Evolutionary conservation across 805 yeast species (phyloP), one percentile per base, ranked within the genome.

Genomic region (Tetrapisispora iriomotensis): DNA sequence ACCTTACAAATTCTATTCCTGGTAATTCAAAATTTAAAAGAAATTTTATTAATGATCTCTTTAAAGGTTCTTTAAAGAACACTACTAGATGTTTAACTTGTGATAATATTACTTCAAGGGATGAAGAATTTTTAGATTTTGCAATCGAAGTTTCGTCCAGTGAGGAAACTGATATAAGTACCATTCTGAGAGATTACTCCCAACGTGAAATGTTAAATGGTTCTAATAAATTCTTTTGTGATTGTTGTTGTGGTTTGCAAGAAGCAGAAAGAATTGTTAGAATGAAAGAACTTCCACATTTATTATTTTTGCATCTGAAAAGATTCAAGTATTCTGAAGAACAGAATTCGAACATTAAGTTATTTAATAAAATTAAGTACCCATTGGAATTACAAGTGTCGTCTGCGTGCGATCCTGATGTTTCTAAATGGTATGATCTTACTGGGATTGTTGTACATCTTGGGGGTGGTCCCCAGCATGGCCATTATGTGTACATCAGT

Each of bases 401-500:
- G 53, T 54, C 60, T 75, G 72, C 50, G 53, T 74, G 20, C 36
- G 62, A 62, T 19, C 61, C 66, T 13, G 68, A 74, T 1, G 41
- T 51, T 14, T 48, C 45, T n/a, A 75, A 74, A 49, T 67, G 79
- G 15, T 92, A 87, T 53, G 95, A 88, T 51, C 64, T 92, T 37
- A 81, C 77, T 45, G 85, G 90, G 0, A 79, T 90, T 31, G 92
- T 92, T 10, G 87, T 92, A 9, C 98, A 92, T 56, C 78, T 92
- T 48, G 98, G 98, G 6, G 94, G 96, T 4, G 96, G 97, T 0
- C 96, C 97, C 1, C 87, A 86, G 65, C 96, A 88, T 62, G 98
- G 98, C 0, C 98, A 92, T 58, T 92, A 92, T 58, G 90, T 92
- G 8, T 73, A 95, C 0, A 65, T 92, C 5, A 81, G 92, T 43